Evolutionary conservation across 2,329 filamentous ascomycete genomes (phyloP), one percentile per base, ranked within the genome.

Genomic region (Epichloe uncinata): DNA sequence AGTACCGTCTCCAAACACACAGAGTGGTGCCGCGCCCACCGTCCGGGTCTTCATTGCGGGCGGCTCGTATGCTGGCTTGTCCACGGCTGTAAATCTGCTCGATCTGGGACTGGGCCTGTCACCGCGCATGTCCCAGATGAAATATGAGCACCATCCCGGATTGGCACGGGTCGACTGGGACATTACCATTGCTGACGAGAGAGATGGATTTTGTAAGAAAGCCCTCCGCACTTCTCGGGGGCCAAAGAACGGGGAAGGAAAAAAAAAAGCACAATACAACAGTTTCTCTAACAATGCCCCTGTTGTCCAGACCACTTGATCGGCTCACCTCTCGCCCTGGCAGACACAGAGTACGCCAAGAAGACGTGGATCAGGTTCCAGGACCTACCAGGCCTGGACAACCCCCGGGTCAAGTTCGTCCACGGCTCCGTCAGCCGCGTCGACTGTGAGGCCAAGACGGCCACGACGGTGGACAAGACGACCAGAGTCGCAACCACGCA

Each of bases 161-260:
- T 61, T 70, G 18, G 68, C 70, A 42, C 71, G 69, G 22, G 69
- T 83, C 42, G 72, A 78, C 1, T 65, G 87, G 13, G 75, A 87
- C 37, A 81, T 90, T 47, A 88, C 83, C 20, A 74, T 90, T 20
- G 79, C 87, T 22, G 85, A 90, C 58, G 84, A 89, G 64, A 72
- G 84, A n/a, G 85, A 90, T 69, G 86, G 86, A n/a, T 89, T 81
- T 63, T 89, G 85, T 89, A 70, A 58, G 82, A 33, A 48, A 34
- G 5, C 26, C 26, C 7, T 8, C 26, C 8, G 26, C 26, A 30
- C 26, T 4, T 9, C 8, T 4, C 26, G 8, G 26, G 26, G 8
- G 26, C 26, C 9, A 8, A 4, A 4, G 26, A 30, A n/a, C n/a
- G n/a, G n/a, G n/a, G n/a, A n/a, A n/a, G n/a, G n/a, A n/a, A n/a